Conservation (phyloP, 2,329 filamentous ascomycete genomes). For the Fusarium palustre region DNA sequence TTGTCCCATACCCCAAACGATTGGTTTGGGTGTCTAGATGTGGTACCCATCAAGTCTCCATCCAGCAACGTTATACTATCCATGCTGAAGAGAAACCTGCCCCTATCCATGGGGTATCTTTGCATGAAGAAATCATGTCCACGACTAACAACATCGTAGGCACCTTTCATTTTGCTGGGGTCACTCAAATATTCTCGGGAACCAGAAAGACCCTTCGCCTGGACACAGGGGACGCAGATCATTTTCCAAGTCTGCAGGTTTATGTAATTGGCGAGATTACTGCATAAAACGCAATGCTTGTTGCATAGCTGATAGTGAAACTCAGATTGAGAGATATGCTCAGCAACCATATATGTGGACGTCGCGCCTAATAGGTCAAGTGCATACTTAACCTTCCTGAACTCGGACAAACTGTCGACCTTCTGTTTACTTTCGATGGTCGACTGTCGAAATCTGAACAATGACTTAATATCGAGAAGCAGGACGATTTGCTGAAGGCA, state of each 20-base stretch:
- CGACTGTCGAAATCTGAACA: constrained; percentile 50
- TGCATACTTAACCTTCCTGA: constrained; percentile 42
- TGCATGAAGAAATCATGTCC: too few species aligned
- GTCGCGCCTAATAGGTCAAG: constrained; percentile 49
- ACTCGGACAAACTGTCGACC: constrained; percentile 45
- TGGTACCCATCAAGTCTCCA: not conserved
- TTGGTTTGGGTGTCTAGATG: not conserved
- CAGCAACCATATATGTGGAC: constrained; percentile 46
- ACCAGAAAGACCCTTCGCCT: not conserved
- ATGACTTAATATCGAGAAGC: constrained; percentile 48
- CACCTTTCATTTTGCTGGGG: too few species aligned
- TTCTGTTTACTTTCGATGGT: constrained; percentile 41
- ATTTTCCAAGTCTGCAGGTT: not conserved
- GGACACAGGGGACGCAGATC: not conserved
- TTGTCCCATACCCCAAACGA: not conserved
- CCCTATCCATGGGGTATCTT: too few species aligned
- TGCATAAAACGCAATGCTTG: not conserved
- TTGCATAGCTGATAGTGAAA: constrained; percentile 45
- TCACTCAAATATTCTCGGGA: not conserved
- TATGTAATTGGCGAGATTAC: not conserved
- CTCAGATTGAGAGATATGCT: constrained; percentile 38
- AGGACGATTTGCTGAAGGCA: constrained; percentile 39
- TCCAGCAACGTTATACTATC: too few species aligned
- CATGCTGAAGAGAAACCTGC: too few species aligned
- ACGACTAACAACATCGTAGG: too few species aligned